A percentile compares a stretch with the other conserved stretches of the same genome.
phyloP scores from a whole-genome alignment of 2,329 filamentous ascomycete genomes.

The Fusarium torulosum region DNA sequence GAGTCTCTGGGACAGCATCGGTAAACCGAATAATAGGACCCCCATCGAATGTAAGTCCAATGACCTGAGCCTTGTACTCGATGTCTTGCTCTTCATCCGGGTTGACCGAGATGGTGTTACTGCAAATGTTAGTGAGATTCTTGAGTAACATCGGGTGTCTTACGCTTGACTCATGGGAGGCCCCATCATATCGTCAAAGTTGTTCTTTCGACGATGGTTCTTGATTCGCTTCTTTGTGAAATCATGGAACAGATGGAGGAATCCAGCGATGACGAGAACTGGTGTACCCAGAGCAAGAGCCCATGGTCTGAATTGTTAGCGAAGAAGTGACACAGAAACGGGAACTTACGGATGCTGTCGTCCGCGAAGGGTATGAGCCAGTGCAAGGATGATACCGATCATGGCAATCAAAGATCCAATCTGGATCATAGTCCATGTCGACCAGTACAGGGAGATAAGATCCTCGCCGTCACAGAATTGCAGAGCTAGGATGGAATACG shows the following conservation, averaged over 20 bases:
- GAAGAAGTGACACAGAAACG: background rate
- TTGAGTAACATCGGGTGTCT: constrained; percentile 25
- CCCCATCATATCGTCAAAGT: constrained; percentile 45
- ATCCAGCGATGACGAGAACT: constrained; percentile 68
- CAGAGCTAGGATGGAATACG: constrained; percentile 64
- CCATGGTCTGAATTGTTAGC: constrained; percentile 60
- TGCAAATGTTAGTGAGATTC: constrained; percentile 35
- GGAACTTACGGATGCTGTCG: constrained; percentile 64
- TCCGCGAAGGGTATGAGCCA: constrained; percentile 63
- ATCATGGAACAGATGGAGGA: constrained; percentile 63
- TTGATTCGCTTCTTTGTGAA: constrained; percentile 54
- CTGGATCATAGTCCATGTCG: constrained; percentile 71
- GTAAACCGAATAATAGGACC: constrained; percentile 61
- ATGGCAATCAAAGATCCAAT: constrained; percentile 70
- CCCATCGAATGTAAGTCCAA: constrained; percentile 61
- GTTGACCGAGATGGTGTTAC: constrained; percentile 55
- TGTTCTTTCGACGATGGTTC: constrained; percentile 42
- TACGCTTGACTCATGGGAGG: constrained; percentile 61
- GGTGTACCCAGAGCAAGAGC: constrained; percentile 71
- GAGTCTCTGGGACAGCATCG: constrained; percentile 49
- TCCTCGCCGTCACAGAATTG: constrained; percentile 72
- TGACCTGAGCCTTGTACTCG: constrained; percentile 53
- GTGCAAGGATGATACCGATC: constrained; percentile 66
- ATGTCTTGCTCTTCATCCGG: constrained; percentile 52
- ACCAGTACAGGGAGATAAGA: constrained; percentile 71